Conservation (phyloP, 2,329 filamentous ascomycete species). For the Paramyrothecium sp. region DNA sequence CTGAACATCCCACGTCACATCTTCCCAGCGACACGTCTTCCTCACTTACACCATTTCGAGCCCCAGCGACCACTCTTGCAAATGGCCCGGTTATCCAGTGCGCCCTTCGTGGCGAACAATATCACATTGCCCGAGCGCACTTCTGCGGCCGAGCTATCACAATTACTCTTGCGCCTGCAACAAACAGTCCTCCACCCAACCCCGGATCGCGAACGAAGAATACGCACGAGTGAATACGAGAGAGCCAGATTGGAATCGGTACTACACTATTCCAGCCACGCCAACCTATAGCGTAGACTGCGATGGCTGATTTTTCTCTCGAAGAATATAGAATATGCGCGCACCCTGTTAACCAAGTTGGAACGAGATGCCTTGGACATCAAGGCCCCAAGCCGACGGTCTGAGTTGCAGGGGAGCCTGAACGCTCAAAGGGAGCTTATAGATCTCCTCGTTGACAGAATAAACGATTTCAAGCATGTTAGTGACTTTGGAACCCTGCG, state of each 20-base stretch:
- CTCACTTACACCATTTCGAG: background rate
- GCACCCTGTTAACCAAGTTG: conserved; percentile 64
- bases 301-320: conserved; percentile 4
- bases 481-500: background rate
- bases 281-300: background rate
- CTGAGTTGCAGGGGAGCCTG: conserved; percentile 63
- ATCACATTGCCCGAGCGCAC: conserved; percentile 23
- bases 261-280: conserved; percentile 31
- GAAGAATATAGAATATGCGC: conserved; percentile 72
- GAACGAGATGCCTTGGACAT: conserved; percentile 66
- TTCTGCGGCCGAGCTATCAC: conserved; percentile 51
- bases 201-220: conserved; percentile 53
- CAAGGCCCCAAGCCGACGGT: conserved; percentile 56
- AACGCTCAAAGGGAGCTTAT: conserved; percentile 64
- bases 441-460: conserved; percentile 62
- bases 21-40: conserved; percentile 7
- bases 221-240: conserved; percentile 65
- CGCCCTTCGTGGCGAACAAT: conserved; percentile 3
- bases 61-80: conserved; percentile 9
- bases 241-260: conserved; percentile 42
- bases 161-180: conserved; percentile 65
- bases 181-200: conserved; percentile 62
- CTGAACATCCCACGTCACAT: conserved; percentile 25
- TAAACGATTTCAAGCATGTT: conserved; percentile 68
- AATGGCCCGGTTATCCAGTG: conserved; percentile 24